These are phyloP conservation scores for Pezicula rhizophila DNA, from an alignment of 2,329 filamentous ascomycete species.

Conservation along the genomic window DNA sequence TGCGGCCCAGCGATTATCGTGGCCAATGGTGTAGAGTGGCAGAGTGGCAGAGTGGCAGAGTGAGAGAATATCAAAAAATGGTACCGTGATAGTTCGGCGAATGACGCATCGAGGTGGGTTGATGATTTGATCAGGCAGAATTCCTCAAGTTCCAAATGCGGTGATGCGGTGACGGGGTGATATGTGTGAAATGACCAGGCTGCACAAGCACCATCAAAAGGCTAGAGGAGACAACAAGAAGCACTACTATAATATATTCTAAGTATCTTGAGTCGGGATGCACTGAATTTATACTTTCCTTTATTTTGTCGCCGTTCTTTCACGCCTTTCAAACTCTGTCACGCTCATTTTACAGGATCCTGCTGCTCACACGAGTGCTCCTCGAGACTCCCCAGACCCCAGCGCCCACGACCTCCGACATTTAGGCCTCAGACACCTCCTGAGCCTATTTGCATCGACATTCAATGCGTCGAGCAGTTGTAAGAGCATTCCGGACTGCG, in stretches of 20 bases:
- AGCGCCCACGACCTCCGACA: slow-evolving; percentile 1
- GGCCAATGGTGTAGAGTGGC: not conserved
- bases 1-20: not conserved
- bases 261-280: no score
- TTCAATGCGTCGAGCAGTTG: slow-evolving; percentile 69
- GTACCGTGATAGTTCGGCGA: slow-evolving; percentile 9
- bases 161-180: not conserved
- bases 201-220: no score
- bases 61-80: not conserved
- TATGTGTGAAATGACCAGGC: no score
- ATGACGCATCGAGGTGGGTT: slow-evolving; percentile 18
- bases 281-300: no score
- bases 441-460: slow-evolving; percentile 9
- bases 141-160: not conserved
- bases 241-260: no score
- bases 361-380: no score
- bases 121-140: not conserved
- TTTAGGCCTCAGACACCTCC: slow-evolving; percentile 11
- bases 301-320: not conserved
- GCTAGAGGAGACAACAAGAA: no score
- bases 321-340: no score
- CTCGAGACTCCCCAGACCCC: no score
- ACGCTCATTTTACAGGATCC: not conserved
- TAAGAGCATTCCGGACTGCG: slow-evolving; percentile 62
- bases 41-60: not conserved